phyloP scores from a whole-genome alignment of 306 rosid species.

The Cucurbita argyrosperma region DNA sequence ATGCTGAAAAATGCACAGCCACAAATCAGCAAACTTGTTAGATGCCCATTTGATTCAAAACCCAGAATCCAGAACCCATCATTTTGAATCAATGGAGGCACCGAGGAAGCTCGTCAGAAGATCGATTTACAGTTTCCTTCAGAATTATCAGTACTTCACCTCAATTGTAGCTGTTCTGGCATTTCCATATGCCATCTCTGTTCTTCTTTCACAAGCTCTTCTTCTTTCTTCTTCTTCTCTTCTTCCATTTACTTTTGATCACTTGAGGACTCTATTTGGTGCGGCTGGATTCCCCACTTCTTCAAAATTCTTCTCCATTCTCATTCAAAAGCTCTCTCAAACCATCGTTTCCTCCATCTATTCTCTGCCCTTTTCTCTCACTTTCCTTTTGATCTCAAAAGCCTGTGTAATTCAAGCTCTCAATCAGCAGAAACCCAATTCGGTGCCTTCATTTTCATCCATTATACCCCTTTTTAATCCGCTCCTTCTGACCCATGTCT shows the following conservation, averaged over 20 bases:
- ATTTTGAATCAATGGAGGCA: constrained; percentile 35
- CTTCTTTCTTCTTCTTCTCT: constrained; percentile 31
- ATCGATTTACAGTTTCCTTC: constrained; percentile 60
- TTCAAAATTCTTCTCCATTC: constrained; percentile 42
- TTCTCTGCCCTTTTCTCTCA: constrained; percentile 67
- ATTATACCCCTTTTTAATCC: constrained; percentile 35
- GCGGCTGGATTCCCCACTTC: constrained; percentile 74
- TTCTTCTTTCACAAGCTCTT: constrained; percentile 53
- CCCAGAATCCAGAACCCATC: background rate
- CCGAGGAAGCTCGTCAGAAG: constrained; percentile 48
- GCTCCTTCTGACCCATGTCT: constrained; percentile 39
- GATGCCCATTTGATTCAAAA: too few relatives aligned
- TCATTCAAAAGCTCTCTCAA: constrained; percentile 66
- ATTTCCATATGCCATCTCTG: constrained; percentile 62
- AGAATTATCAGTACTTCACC: constrained; percentile 60
- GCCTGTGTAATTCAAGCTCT: constrained; percentile 48
- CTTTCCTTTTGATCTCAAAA: constrained; percentile 62
- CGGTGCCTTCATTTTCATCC: constrained; percentile 25
- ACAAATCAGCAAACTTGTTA: background rate
- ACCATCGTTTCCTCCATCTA: constrained; percentile 49
- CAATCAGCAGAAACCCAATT: constrained; percentile 23
- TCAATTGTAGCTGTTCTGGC: constrained; percentile 46
- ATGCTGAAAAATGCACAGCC: background rate
- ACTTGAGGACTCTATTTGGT: constrained; percentile 42
- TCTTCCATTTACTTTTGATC: constrained; percentile 30